Evolutionary conservation across 2,329 filamentous ascomycete genomes (phyloP).

Genomic region (Cercospora canescens): DNA sequence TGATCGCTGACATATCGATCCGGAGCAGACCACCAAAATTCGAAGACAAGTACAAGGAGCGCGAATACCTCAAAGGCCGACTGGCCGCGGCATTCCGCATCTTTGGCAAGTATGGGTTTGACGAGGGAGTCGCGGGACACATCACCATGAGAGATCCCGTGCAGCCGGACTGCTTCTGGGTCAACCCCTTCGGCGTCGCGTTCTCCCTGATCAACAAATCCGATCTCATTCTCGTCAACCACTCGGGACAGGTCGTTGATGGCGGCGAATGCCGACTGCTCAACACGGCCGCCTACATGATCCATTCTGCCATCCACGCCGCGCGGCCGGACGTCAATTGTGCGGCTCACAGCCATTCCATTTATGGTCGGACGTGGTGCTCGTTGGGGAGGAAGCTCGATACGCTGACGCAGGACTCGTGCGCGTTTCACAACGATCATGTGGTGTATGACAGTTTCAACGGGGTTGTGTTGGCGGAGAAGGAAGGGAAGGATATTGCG

Average conservation of each 20-base stretch:
- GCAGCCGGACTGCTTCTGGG: conserved; percentile 36
- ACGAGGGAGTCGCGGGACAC: conserved; percentile 45
- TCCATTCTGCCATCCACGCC: conserved; percentile 45
- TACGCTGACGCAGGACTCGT: conserved; percentile 47
- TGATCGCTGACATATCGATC: too few relatives aligned
- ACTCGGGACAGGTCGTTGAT: conserved; percentile 45
- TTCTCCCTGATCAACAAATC: conserved; percentile 47
- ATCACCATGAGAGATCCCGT: conserved; percentile 44
- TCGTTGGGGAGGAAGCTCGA: conserved; percentile 46
- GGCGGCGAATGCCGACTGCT: conserved; percentile 41
- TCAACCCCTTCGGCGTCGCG: conserved; percentile 42
- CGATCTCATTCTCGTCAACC: conserved; percentile 49
- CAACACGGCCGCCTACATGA: conserved; percentile 50
- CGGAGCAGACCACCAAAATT: conserved; percentile 36
- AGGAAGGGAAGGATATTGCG: conserved; percentile 49
- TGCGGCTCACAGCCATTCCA: conserved; percentile 48
- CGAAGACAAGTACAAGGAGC: conserved; percentile 40
- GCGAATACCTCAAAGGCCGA: conserved; percentile 45
- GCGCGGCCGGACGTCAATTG: conserved; percentile 47
- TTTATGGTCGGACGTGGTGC: conserved; percentile 47
- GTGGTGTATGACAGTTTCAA: conserved; percentile 48
- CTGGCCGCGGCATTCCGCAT: conserved; percentile 48
- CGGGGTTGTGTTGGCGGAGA: conserved; percentile 46
- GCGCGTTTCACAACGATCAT: conserved; percentile 44
- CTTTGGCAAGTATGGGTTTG: conserved; percentile 44